Base-by-base conservation (phyloP, 164 flowering plant genomes). In the Stephania cephalantha region DNA sequence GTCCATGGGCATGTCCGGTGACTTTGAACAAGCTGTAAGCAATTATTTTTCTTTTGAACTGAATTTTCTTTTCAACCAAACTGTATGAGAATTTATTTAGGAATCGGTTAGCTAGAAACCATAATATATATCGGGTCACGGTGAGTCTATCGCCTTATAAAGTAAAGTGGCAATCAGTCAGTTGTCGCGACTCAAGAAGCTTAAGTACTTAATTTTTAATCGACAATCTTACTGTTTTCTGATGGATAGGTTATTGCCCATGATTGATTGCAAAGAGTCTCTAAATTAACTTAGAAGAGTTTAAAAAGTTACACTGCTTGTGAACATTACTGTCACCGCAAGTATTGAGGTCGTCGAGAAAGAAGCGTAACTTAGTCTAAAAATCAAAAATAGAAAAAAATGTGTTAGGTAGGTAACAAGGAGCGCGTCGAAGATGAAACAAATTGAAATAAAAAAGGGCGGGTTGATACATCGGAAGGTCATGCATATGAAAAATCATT, bases 1-100 rank as follows among this genome's bases (percentile, higher is more conserved):
- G 30, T 96, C 99, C 70, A 96, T 95, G 99, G 99, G 99, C 79
- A 95, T 95, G 99, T 91, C 99, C 42, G 90, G 87, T 78, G 99
- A 95, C 81, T 95, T 93, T 77, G 98, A 95, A 82, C 91, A 73
- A 83, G 99, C 99, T 45, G 97, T 95, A 84, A 87, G 89, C 7
- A 66, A 10, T 35, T 70, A 7, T 17, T 71, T 4, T 50, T 13
- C 55, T 7, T 13, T 50, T 50, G 10, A 50, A 50, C 12, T 50
- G 15, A 9, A 9, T 50, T 50, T 13, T 7, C n/a, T 50, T 50
- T 9, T 13, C 55, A 50, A 2, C 6, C 10, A 9, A 9, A 6
- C 55, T 50, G 15, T 2, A 50, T 0, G 12, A 50, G 55, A 50
- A 9, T 50, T 50, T 50, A 1, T 50, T 50, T 35, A 35, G 42